Conservation (phyloP, 257 asterid genomes). For the Salvia hispanica region DNA sequence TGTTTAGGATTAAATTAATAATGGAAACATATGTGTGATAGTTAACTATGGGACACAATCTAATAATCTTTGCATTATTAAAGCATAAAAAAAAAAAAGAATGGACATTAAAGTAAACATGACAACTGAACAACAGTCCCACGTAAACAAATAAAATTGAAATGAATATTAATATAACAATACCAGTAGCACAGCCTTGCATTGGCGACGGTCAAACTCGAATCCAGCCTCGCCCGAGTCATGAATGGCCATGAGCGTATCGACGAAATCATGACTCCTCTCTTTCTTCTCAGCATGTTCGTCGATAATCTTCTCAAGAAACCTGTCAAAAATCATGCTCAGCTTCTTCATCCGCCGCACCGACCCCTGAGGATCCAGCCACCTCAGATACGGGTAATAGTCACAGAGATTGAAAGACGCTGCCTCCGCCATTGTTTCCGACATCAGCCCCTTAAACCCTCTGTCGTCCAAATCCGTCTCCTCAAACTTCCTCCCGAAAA, state of each 20-base stretch:
- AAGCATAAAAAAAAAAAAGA: no score
- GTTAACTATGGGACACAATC: no score
- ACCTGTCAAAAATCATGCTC: slow-evolving; percentile 27
- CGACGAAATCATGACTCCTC: slow-evolving; percentile 24
- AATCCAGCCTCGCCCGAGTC: slow-evolving; percentile 34
- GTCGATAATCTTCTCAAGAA: slow-evolving; percentile 38
- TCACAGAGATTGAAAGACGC: slow-evolving; percentile 31
- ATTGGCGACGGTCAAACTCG: slow-evolving; percentile 40
- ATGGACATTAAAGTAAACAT: no score
- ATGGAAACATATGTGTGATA: no score
- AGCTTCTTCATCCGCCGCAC: slow-evolving; percentile 20
- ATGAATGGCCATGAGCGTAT: slow-evolving; percentile 29
- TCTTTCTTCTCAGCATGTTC: slow-evolving; percentile 26
- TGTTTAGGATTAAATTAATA: no score
- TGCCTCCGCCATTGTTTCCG: slow-evolving; percentile 25
- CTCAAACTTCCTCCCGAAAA: slow-evolving; percentile 36
- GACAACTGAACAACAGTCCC: no score
- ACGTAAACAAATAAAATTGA: no score
- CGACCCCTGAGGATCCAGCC: slow-evolving; percentile 38
- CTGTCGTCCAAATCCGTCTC: slow-evolving; percentile 34
- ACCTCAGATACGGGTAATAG: slow-evolving; percentile 31
- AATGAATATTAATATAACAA: no score
- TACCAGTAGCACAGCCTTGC: slow-evolving; percentile 39
- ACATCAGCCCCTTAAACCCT: slow-evolving; percentile 34
- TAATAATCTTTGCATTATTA: no score